These are phyloP conservation scores for Sphagnum fallax DNA, from an alignment of 228 moss, liverwort and hornwort genomes.

Conservation along the genomic window DNA sequence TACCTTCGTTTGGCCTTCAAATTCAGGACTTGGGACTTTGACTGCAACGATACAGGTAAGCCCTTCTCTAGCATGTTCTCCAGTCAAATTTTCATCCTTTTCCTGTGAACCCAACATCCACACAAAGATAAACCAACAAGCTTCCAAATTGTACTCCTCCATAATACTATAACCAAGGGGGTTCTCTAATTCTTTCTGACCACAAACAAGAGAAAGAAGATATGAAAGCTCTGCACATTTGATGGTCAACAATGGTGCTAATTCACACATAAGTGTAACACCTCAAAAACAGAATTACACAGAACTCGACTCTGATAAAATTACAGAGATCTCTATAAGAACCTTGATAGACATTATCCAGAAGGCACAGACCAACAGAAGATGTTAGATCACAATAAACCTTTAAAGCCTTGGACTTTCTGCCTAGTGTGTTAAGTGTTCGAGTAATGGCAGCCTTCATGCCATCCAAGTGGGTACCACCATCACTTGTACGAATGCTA, in stretches of 20 bases:
- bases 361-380: too few relatives aligned
- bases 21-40: slow-evolving; percentile 92
- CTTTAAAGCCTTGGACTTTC: slow-evolving; percentile 83
- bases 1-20: slow-evolving; percentile 99
- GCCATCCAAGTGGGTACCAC: slow-evolving; percentile 96
- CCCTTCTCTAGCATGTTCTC: slow-evolving; percentile 95
- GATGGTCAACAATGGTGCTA: too few relatives aligned
- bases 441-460: slow-evolving; percentile 94
- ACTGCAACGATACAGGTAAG: slow-evolving; percentile 92
- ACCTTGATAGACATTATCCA: too few relatives aligned
- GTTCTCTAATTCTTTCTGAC: too few relatives aligned
- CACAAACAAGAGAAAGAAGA: too few relatives aligned
- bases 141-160: too few relatives aligned
- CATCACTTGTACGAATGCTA: slow-evolving; percentile 97
- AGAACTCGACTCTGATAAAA: too few relatives aligned
- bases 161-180: too few relatives aligned
- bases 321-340: too few relatives aligned
- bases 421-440: slow-evolving; percentile 81
- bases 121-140: neutral
- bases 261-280: too few relatives aligned
- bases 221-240: too few relatives aligned
- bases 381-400: slow-evolving; percentile 7
- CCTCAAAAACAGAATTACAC: too few relatives aligned
- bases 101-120: slow-evolving; percentile 32
- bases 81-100: slow-evolving; percentile 93